Base-by-base conservation (phyloP, 192 early-diverging fungal genomes). In the Linnemannia hyalina region DNA sequence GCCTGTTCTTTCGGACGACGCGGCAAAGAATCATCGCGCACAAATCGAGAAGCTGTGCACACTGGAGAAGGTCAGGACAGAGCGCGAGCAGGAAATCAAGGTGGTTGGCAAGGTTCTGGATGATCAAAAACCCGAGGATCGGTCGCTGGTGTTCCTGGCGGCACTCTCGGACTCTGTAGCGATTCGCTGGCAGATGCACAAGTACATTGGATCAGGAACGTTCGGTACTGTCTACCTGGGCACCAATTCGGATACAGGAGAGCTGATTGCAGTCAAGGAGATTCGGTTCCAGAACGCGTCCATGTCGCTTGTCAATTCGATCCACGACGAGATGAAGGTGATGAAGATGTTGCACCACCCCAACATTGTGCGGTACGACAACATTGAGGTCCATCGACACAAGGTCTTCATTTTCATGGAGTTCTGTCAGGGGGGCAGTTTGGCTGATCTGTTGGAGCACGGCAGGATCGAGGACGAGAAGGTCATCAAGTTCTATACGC, bases 361-460 rank as follows among this genome's bases (percentile, higher is more conserved):
- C 22, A 98, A 98, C 87, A 96, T 98, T 82, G 95, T 98, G 44
- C 92, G 93, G 52, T 98, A 98, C 85, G 96, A 95, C 82, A 97
- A 96, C 13, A 96, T 97, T 74, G 97, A 98, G 82, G 96, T 98
- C 32, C 96, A 96, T 82, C 92, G 96, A 76, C 96, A 98, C 74
- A 96, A 94, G 84, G 94, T 97, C 15, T 95, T 94, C 68, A 90
- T 97, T 68, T 98, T 98, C 86, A 98, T 98, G 97, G 97, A 98
- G 88, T 95, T 96, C 77, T 97, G 96, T 82, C 91, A 94, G 60
- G 92, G 93, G 44, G 95, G 96, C 42, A 94, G 94, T 80, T 81
- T 98, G 69, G 92, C 93, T 2, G 89, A 91, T 65, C 75, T 97
- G 36, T 83, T 98, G 40, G 96, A 97, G 73, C 94, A 96, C 78